These are phyloP conservation scores for Mycena latifolia DNA, from an alignment of 768 basidiomycete genomes.

Conservation along the genomic window DNA sequence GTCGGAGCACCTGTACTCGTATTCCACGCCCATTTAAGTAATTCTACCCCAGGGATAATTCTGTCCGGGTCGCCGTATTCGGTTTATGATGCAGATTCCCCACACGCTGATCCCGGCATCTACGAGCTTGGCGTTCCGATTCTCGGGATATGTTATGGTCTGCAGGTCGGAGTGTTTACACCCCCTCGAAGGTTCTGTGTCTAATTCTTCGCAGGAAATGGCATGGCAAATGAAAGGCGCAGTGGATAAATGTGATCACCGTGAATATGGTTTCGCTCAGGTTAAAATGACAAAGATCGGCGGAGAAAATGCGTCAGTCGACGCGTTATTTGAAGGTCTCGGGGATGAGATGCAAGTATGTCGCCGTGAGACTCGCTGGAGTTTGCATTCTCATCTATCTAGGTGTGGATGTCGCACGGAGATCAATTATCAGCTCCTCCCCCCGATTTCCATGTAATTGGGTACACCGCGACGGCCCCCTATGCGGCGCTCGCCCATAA, in stretches of 20 bases:
- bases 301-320: slow-evolving; percentile 60
- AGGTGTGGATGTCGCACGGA: slow-evolving; percentile 99
- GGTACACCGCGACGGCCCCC: slow-evolving; percentile 87
- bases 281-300: slow-evolving; percentile 79
- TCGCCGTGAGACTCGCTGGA: not conserved
- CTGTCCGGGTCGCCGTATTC: slow-evolving; percentile 98
- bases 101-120: slow-evolving; percentile 93
- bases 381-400: slow-evolving; percentile 12
- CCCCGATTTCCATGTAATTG: slow-evolving; percentile 88
- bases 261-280: slow-evolving; percentile 95
- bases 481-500: slow-evolving; percentile 95
- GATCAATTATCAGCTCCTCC: slow-evolving; percentile 91
- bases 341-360: slow-evolving; percentile 91
- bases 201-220: slow-evolving; percentile 75
- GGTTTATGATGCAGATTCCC: slow-evolving; percentile 93
- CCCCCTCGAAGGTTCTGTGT: slow-evolving; percentile 1
- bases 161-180: slow-evolving; percentile 71
- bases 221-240: slow-evolving; percentile 89
- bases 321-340: slow-evolving; percentile 87
- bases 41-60: slow-evolving; percentile 77
- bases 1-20: slow-evolving; percentile 51
- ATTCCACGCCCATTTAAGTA: slow-evolving; percentile 9
- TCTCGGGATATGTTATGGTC: slow-evolving; percentile 96
- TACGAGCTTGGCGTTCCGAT: slow-evolving; percentile 92
- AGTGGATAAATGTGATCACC: slow-evolving; percentile 88